Conservation (phyloP, 768 basidiomycete genomes). For the Tylopilus rubrobrunneus region DNA sequence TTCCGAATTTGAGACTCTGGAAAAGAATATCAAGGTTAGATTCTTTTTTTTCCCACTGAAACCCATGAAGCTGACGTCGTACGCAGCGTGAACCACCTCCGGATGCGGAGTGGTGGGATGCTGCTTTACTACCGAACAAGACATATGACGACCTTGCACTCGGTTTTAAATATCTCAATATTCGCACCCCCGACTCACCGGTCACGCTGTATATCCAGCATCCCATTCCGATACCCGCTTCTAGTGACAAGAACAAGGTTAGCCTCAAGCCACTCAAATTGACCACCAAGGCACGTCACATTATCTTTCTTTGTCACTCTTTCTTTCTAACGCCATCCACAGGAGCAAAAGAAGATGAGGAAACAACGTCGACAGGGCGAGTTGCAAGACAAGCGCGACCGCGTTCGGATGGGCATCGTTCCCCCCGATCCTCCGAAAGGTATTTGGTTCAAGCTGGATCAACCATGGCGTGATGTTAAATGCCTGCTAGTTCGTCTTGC, state of each 20-base stretch:
- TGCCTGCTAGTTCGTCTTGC: slow-evolving; percentile 71
- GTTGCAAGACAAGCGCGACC: slow-evolving; percentile 90
- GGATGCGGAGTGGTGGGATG: slow-evolving; percentile 97
- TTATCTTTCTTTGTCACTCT: background rate
- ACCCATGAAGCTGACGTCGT: slow-evolving; percentile 2
- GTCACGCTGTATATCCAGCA: slow-evolving; percentile 93
- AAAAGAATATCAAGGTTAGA: slow-evolving; percentile 81
- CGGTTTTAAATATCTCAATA: slow-evolving; percentile 56
- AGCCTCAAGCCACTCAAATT: slow-evolving; percentile 85
- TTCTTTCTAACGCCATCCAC: slow-evolving; percentile 2
- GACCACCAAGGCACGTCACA: slow-evolving; percentile 67
- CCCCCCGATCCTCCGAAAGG: slow-evolving; percentile 97
- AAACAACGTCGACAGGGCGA: slow-evolving; percentile 84
- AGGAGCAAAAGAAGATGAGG: slow-evolving; percentile 97
- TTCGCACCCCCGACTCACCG: slow-evolving; percentile 64
- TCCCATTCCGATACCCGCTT: slow-evolving; percentile 93
- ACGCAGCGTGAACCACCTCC: slow-evolving; percentile 82
- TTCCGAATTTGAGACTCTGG: slow-evolving; percentile 85
- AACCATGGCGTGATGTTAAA: background rate
- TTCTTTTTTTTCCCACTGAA: background rate
- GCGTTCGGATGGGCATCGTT: slow-evolving; percentile 92
- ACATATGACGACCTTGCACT: slow-evolving; percentile 70
- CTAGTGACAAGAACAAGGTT: slow-evolving; percentile 77
- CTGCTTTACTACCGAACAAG: slow-evolving; percentile 73
- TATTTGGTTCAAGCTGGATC: slow-evolving; percentile 25